Conservation (phyloP, 1,284 basidiomycete species). For the Xerocomus amazonicus region DNA sequence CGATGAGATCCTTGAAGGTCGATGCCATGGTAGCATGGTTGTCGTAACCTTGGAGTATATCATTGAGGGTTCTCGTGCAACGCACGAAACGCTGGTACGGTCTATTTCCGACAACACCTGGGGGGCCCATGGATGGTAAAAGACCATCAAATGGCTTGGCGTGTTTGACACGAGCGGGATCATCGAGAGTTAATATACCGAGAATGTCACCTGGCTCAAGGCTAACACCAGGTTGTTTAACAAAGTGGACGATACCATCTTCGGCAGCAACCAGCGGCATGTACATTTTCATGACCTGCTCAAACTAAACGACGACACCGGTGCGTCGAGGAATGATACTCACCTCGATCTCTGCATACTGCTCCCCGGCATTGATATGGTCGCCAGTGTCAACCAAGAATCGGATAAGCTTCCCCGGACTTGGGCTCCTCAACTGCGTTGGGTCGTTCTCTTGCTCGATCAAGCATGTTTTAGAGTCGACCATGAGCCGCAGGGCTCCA, state of each 20-base stretch:
- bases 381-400: conserved; percentile 97
- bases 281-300: conserved; percentile 97
- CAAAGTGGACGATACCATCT: conserved; percentile 93
- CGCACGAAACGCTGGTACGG: conserved; percentile 84
- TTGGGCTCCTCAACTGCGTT: conserved; percentile 93
- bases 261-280: conserved; percentile 97
- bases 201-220: conserved; percentile 98
- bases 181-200: conserved; percentile 95
- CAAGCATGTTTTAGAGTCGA: conserved; percentile 96
- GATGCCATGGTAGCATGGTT: conserved; percentile 85
- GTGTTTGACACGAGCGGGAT: conserved; percentile 95
- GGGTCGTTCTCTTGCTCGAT: conserved; percentile 99
- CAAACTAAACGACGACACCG: conserved; percentile 18
- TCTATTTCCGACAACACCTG: conserved; percentile 87
- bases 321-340: conserved; percentile 14
- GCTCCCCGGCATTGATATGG: conserved; percentile 93
- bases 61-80: conserved; percentile 78
- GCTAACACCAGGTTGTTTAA: conserved; percentile 97
- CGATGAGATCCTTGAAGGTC: conserved; percentile 80
- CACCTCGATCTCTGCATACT: conserved; percentile 98
- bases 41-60: conserved; percentile 94
- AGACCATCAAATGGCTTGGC: conserved; percentile 98
- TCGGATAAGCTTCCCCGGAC: conserved; percentile 94
- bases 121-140: conserved; percentile 81
- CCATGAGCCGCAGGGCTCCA: conserved; percentile 88